Evolutionary conservation across 768 basidiomycete species (phyloP), one percentile per base, ranked within the genome.

Genomic region (Stropharia rugosoannulata): DNA sequence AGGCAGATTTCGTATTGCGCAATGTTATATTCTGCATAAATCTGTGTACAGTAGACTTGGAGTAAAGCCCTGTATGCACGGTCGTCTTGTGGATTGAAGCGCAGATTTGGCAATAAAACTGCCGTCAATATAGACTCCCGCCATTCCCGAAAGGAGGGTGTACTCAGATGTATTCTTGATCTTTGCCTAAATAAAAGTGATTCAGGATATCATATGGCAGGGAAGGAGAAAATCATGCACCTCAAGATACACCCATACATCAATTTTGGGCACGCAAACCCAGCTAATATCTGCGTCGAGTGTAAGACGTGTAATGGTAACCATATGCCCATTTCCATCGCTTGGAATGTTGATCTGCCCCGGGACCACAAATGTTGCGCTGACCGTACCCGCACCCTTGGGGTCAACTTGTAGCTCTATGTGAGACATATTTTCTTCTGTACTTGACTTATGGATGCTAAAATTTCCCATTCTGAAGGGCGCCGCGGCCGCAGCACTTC

Each of bases 151-250:
- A 8, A 86, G 70, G 1, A 86, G 64, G 2, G 78, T 76, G 56
- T 81, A 82, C 25, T 80, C 78, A 5, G 80, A 82, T 11, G 75
- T 75, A 58, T 85, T 85, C 65, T 75, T 77, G 54, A 85, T 73
- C 48, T 69, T 75, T 11, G 75, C 78, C 76, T 82, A 58, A 22
- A 40, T 15, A 41, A 10, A 25, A 2, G 16, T 25, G 27, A 60
- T 37, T 42, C 49, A 40, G 35, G 43, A 35, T 42, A 43, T 27
- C 22, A n/a, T 5, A 11, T 4, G 10, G 9, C 39, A 43, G 15
- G 25, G 38, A 12, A 3, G 27, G 8, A 36, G 5, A 25, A 49
- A 45, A 9, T 3, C 45, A 18, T 66, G 39, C 44, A 76, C 77
- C 49, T 70, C 77, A 27, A 79, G 40, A 64, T 76, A 75, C 0